Evolutionary conservation across 202 grass and related monocot genomes (phyloP).

Genomic region (Cymbopogon flexuosus): DNA sequence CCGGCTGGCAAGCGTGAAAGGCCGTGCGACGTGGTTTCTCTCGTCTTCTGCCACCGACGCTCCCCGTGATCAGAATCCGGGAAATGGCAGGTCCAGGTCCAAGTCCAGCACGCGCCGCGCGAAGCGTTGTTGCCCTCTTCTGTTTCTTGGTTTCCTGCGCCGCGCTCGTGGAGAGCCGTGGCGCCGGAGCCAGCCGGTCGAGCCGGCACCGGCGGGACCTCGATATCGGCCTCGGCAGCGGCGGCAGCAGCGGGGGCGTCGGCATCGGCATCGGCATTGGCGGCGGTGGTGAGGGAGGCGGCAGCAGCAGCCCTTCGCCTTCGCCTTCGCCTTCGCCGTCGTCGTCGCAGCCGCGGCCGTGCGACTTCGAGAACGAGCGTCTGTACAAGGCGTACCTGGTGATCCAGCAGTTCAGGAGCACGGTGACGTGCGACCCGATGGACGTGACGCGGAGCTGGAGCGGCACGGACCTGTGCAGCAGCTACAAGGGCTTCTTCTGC

Average conservation of each 20-base stretch:
- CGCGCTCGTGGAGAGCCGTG: constrained; percentile 6
- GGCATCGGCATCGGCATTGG: constrained; percentile 37
- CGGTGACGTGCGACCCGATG: constrained; percentile 56
- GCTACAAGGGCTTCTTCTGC: constrained; percentile 74
- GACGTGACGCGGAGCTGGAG: constrained; percentile 30
- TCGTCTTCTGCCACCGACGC: neutral
- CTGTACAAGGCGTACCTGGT: constrained; percentile 58
- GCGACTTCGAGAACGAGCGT: constrained; percentile 58
- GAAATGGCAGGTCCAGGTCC: constrained; percentile 20
- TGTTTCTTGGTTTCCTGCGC: constrained; percentile 26
- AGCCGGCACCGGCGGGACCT: constrained; percentile 23
- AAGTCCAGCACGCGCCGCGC: neutral
- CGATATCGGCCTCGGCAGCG: constrained; percentile 33
- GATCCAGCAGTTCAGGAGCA: constrained; percentile 61
- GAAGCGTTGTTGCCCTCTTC: constrained; percentile 30
- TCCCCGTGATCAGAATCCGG: neutral
- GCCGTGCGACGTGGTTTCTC: neutral
- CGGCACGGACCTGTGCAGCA: constrained; percentile 54
- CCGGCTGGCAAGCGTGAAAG: neutral
- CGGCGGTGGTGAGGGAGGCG: neutral
- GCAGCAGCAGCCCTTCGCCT: neutral
- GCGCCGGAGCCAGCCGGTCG: neutral
- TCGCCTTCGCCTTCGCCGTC: neutral
- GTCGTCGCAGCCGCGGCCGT: constrained; percentile 8
- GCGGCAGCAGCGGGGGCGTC: neutral